Base-by-base conservation (phyloP, 2,329 filamentous ascomycete genomes). In the Cercospora beticola region DNA sequence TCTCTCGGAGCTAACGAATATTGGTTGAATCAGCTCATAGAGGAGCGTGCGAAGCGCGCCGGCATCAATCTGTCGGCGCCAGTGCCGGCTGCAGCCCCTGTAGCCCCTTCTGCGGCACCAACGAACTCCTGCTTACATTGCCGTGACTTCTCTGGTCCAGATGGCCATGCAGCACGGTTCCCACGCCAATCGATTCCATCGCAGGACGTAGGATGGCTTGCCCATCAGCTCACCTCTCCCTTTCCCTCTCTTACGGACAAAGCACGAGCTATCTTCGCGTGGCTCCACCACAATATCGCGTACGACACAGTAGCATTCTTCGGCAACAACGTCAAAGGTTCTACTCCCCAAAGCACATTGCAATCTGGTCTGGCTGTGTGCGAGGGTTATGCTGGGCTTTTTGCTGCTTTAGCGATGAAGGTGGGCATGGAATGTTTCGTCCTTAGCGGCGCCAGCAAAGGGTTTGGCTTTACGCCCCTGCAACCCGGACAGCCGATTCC, bases 171-270 rank as follows among this genome's bases (percentile, higher is more conserved):
- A 5, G 86, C 91, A 5, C 89, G 88, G 72, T 93, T 92, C 76
- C 93, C 94, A 5, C 85, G 89, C 31, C 81, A 90, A 56, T 87
- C 88, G 1, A 85, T 97, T 18, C 92, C 92, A 56, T 89, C 90
- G 0, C 65, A 74, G 8, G 85, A 88, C 72, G 83, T 95, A 3
- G 87, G 86, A 21, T 92, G 92, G 82, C 85, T 99, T 26, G 93
- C 94, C 0, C 86, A 87, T 62, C 87, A 91, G 62, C 86, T 98
- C 21, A 97, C 93, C 67, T 84, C 86, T 4, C 90, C 91, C 0
- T 97, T 98, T 76, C 81, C 88, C 0, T 97, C 92, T 0, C 94
- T 90, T 0, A 97, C 94, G 0, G 94, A 98, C 79, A 97, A 97
- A 82, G 94, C 95, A 2, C 87, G 95, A 30, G 93, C 89, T 2